These are phyloP conservation scores for Rhodotorula sp. DNA, from an alignment of 1,284 basidiomycete species.

Conservation along the genomic window DNA sequence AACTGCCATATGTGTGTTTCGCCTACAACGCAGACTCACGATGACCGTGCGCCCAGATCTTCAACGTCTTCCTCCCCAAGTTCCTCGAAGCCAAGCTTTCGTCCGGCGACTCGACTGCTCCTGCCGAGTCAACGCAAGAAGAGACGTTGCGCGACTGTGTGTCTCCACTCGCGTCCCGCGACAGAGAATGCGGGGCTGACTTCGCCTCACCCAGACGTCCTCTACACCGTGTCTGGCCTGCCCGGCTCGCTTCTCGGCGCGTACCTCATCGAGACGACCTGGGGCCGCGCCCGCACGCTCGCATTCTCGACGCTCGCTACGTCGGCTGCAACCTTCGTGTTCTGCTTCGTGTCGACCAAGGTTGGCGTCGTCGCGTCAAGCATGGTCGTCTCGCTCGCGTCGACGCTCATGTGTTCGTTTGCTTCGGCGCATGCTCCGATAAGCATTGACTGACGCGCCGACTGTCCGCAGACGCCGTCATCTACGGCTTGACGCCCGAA, in stretches of 20 bases:
- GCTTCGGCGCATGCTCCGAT: too few relatives aligned
- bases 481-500: conserved; percentile 45
- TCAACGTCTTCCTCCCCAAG: conserved; percentile 94
- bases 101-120: neutral
- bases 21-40: fast-evolving
- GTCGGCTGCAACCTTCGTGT: conserved; percentile 72
- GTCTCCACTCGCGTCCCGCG: conserved; percentile 56
- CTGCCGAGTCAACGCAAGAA: conserved; percentile 4
- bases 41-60: conserved; percentile 64
- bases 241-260: conserved; percentile 70
- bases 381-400: conserved; percentile 75
- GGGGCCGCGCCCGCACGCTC: conserved; percentile 76
- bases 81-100: conserved; percentile 67
- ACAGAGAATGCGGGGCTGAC: neutral
- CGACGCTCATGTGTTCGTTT: conserved; percentile 83
- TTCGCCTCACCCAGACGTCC: conserved; percentile 20
- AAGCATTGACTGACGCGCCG: conserved; percentile 11
- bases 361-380: conserved; percentile 72
- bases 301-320: conserved; percentile 80
- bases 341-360: conserved; percentile 64
- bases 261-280: conserved; percentile 74
- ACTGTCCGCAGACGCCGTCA: conserved; percentile 38
- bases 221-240: conserved; percentile 23
- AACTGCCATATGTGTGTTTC: neutral
- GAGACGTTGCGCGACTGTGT: conserved; percentile 53